A percentile compares a stretch with the other conserved stretches of the same genome.
Evolutionary conservation across 108 stramenopile genomes (phyloP).

Genomic region (Phaeodactylum tricornutum): DNA sequence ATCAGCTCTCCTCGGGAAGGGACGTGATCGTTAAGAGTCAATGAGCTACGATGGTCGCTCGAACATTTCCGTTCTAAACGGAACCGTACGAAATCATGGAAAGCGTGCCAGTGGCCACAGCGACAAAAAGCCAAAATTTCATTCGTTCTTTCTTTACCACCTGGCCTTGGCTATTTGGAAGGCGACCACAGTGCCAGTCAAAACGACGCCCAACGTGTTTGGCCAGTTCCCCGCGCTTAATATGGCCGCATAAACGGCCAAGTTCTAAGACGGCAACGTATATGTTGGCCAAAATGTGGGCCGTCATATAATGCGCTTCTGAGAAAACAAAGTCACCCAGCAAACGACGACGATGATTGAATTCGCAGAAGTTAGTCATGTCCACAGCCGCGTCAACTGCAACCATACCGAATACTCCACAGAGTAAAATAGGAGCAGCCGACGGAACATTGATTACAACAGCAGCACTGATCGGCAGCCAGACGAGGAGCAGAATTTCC

Average conservation of each 20-base stretch:
- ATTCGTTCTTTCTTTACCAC: constrained; percentile 12
- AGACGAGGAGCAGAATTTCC: constrained; percentile 15
- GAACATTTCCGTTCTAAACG: no score
- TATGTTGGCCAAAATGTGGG: constrained; percentile 31
- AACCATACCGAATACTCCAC: constrained; percentile 4
- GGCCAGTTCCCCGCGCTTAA: constrained; percentile 12
- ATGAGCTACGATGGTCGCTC: no score
- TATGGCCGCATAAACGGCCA: constrained; percentile 29
- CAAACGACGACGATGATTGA: constrained; percentile 12
- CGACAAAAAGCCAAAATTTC: constrained; percentile 26
- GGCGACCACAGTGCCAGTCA: constrained; percentile 41
- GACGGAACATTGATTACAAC: background rate
- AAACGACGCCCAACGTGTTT: constrained; percentile 15
- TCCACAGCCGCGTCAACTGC: constrained; percentile 6
- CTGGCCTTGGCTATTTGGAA: constrained; percentile 5
- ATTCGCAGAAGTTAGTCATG: constrained; percentile 7
- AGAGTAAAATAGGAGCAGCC: constrained; percentile 1
- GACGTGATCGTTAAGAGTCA: no score
- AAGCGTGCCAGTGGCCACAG: constrained; percentile 3
- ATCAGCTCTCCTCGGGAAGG: no score
- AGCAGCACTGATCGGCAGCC: no score
- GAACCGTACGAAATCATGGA: no score
- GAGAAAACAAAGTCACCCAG: constrained; percentile 2
- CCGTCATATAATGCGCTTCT: constrained; percentile 9
- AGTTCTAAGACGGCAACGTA: constrained; percentile 26